These are phyloP conservation scores for Perkinsela sp. DNA, from an alignment of 208 protist genomes.

Conservation along the genomic window DNA sequence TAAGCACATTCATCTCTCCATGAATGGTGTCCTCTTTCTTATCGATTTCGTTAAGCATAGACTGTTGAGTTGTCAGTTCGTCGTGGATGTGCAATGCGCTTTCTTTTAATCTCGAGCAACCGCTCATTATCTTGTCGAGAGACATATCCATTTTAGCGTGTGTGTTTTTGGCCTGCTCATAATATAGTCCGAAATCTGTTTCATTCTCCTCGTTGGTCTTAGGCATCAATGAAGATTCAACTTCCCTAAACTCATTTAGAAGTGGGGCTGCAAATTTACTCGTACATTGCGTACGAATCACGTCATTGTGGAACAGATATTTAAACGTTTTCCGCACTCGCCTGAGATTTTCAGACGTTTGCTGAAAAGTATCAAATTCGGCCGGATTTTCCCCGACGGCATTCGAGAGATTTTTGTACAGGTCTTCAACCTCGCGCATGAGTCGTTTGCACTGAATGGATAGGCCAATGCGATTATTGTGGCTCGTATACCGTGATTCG, in stretches of 20 bases:
- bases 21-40: slow-evolving; percentile 10
- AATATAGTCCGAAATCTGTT: slow-evolving; percentile 20
- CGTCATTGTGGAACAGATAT: not conserved
- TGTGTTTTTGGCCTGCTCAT: slow-evolving; percentile 12
- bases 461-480: not conserved
- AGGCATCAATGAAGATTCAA: not conserved
- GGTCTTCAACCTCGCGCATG: not conserved
- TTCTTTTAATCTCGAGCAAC: slow-evolving; percentile 18
- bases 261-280: not conserved
- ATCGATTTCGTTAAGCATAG: slow-evolving; percentile 12
- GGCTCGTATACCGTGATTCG: not conserved
- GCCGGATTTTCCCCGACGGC: not conserved
- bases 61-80: slow-evolving; percentile 19
- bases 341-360: not conserved
- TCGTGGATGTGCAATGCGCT: slow-evolving; percentile 19
- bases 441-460: not conserved
- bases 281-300: not conserved
- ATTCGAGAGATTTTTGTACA: not conserved
- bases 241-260: not conserved
- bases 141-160: slow-evolving; percentile 20
- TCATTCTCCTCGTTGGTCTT: slow-evolving; percentile 12
- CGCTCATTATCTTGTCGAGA: slow-evolving; percentile 20
- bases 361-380: not conserved
- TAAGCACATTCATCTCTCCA: slow-evolving; percentile 14
- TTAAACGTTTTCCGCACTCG: not conserved